Conservation (phyloP, 1,284 basidiomycete species). For the Pseudozyma thailandica region DNA sequence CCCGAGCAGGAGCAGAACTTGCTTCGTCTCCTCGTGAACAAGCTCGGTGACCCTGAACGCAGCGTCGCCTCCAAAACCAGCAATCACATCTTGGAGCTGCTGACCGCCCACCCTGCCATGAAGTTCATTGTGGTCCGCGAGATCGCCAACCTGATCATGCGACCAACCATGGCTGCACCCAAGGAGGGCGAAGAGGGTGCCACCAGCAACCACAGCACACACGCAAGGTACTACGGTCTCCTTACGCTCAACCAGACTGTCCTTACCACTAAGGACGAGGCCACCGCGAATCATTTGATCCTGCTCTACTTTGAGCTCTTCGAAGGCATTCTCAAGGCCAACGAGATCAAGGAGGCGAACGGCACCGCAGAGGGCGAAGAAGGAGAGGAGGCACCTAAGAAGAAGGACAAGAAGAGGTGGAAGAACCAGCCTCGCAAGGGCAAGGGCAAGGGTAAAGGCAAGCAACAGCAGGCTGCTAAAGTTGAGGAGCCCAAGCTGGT, state of each 20-base stretch:
- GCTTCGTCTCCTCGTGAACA: constrained; percentile 90
- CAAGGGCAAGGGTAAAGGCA: constrained; percentile 48
- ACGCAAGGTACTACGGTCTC: constrained; percentile 87
- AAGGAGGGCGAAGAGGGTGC: constrained; percentile 33
- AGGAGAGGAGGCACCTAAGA: constrained; percentile 36
- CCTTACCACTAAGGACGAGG: constrained; percentile 75
- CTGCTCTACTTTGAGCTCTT: constrained; percentile 97
- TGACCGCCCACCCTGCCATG: constrained; percentile 93
- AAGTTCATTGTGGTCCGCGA: constrained; percentile 90
- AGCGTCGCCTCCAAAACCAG: constrained; percentile 89
- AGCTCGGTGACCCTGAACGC: constrained; percentile 82
- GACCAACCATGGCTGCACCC: constrained; percentile 65
- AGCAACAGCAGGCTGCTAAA: constrained; percentile 25
- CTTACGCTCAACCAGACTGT: constrained; percentile 96
- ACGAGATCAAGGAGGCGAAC: constrained; percentile 58
- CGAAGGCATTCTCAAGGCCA: constrained; percentile 73
- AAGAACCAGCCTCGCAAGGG: constrained; percentile 67
- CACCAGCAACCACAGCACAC: constrained; percentile 69
- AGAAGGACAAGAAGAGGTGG: constrained; percentile 69
- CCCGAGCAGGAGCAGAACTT: constrained; percentile 98
- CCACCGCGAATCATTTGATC: constrained; percentile 84
- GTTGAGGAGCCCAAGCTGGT: constrained; percentile 62
- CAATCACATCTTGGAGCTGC: constrained; percentile 85
- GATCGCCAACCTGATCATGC: constrained; percentile 81
- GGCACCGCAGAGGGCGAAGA: constrained; percentile 53